A percentile compares a stretch with the other conserved stretches of the same genome.
These are phyloP conservation scores for Annona squamosa DNA, from an alignment of 164 flowering plant genomes.

Conservation along the genomic window DNA sequence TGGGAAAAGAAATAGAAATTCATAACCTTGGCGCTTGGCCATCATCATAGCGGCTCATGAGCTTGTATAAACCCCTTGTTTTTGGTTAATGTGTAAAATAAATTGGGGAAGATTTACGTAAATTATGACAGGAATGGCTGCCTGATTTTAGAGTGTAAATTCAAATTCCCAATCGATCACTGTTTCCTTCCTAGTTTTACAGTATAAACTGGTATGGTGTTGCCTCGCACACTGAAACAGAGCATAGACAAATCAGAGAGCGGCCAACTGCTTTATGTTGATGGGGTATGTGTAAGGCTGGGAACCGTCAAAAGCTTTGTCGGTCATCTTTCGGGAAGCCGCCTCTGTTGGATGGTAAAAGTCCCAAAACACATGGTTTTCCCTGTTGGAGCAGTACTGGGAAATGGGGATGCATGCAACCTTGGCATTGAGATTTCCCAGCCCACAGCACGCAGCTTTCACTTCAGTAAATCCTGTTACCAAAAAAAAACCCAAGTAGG, in stretches of 20 bases:
- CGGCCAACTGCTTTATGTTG: conserved; percentile 38
- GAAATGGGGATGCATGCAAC: conserved; percentile 56
- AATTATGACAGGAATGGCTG: too few relatives aligned
- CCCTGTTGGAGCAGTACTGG: conserved; percentile 45
- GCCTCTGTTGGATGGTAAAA: conserved; percentile 69
- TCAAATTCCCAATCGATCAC: not conserved
- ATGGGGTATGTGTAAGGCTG: conserved; percentile 30
- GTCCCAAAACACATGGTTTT: conserved; percentile 78
- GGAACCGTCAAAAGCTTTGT: conserved; percentile 38
- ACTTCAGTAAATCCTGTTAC: conserved; percentile 60
- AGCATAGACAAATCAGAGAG: conserved; percentile 9
- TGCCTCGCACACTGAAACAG: not conserved
- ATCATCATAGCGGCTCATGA: too few relatives aligned
- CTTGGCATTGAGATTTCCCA: conserved; percentile 46
- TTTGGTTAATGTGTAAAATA: too few relatives aligned
- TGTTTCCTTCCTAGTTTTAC: not conserved
- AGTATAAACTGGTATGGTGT: too few relatives aligned
- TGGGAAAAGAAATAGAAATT: too few relatives aligned
- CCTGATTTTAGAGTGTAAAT: not conserved
- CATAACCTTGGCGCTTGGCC: too few relatives aligned
- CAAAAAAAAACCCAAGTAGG: not conserved
- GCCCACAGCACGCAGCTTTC: conserved; percentile 81
- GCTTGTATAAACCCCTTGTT: too few relatives aligned
- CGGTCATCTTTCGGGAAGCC: conserved; percentile 30
- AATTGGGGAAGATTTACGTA: too few relatives aligned